These are phyloP conservation scores for Daldinia bambusicola DNA, from an alignment of 495 filamentous ascomycete genomes.

Conservation along the genomic window DNA sequence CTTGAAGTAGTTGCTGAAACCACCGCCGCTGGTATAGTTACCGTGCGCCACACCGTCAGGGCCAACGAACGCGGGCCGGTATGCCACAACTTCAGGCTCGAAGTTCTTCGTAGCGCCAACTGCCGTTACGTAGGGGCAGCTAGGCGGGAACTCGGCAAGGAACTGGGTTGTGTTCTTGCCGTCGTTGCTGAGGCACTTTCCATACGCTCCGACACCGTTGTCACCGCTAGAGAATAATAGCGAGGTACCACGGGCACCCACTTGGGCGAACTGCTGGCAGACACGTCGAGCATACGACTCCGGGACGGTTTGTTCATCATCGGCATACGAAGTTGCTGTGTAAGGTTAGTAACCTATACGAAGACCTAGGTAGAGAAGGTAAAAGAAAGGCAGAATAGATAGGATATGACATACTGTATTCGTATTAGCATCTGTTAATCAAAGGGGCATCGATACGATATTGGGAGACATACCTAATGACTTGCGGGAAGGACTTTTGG, in stretches of 20 bases:
- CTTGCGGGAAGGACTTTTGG: slow-evolving; percentile 69
- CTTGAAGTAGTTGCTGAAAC: slow-evolving; percentile 74
- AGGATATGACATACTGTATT: slow-evolving; percentile 23
- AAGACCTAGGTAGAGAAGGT: neutral
- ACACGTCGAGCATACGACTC: slow-evolving; percentile 71
- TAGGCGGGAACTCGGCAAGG: slow-evolving; percentile 73
- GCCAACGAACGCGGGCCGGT: slow-evolving; percentile 44
- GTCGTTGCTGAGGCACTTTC: slow-evolving; percentile 72
- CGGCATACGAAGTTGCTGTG: slow-evolving; percentile 76
- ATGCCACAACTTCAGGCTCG: slow-evolving; percentile 68
- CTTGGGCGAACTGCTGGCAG: slow-evolving; percentile 71
- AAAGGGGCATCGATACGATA: neutral
- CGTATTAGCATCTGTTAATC: slow-evolving; percentile 23
- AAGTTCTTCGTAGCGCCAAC: slow-evolving; percentile 74
- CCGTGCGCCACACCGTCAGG: slow-evolving; percentile 41
- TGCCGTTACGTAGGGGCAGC: slow-evolving; percentile 79
- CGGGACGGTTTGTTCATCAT: slow-evolving; percentile 81
- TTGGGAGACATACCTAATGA: slow-evolving; percentile 59
- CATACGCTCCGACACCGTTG: slow-evolving; percentile 69
- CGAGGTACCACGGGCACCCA: slow-evolving; percentile 80
- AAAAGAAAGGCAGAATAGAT: neutral
- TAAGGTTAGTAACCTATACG: slow-evolving; percentile 12
- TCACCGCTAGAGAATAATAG: slow-evolving; percentile 81
- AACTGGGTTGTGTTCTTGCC: slow-evolving; percentile 74
- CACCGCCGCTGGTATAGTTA: slow-evolving; percentile 65